Conservation (phyloP, 371 early-diverging fungal genomes). For the Choanephora cucurbitarum region DNA sequence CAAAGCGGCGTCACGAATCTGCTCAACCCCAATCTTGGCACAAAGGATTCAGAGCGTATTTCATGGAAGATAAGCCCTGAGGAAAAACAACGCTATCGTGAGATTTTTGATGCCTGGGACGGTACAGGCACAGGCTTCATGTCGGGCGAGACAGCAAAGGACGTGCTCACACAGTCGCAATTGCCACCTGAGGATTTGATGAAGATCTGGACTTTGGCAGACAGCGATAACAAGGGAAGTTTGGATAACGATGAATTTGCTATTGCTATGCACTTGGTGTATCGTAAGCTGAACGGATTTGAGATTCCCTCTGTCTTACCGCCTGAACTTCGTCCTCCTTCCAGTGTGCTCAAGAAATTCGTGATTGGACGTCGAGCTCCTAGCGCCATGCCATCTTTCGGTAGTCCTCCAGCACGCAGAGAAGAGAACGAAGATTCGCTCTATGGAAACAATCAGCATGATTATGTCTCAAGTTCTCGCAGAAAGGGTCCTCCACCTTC, state of each 20-base stretch:
- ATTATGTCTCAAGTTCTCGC: slow-evolving; percentile 61
- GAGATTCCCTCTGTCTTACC: slow-evolving; percentile 81
- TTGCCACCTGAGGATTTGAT: slow-evolving; percentile 39
- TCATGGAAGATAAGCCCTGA: slow-evolving; percentile 81
- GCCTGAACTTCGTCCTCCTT: slow-evolving; percentile 79
- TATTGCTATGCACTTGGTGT: slow-evolving; percentile 60
- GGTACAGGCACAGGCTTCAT: slow-evolving; percentile 75
- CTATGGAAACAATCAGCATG: slow-evolving; percentile 30
- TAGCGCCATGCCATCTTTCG: slow-evolving; percentile 25
- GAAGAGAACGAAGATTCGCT: slow-evolving; percentile 15
- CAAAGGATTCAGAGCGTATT: slow-evolving; percentile 20
- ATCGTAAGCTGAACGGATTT: slow-evolving; percentile 74
- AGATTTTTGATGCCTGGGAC: slow-evolving; percentile 88
- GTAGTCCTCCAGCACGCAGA: slow-evolving; percentile 2
- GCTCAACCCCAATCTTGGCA: slow-evolving; percentile 28
- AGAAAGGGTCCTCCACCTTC: slow-evolving; percentile 31
- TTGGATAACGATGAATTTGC: slow-evolving; percentile 55
- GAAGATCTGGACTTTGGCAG: slow-evolving; percentile 55
- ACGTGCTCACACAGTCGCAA: slow-evolving; percentile 66
- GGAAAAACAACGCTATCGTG: slow-evolving; percentile 81
- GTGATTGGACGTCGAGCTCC: slow-evolving; percentile 44
- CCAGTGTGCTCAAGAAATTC: slow-evolving; percentile 62
- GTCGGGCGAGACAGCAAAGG: slow-evolving; percentile 79
- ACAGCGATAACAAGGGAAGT: slow-evolving; percentile 47
- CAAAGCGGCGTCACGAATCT: slow-evolving; percentile 40